Conservation (phyloP, 805 yeast species). For the Ogataea trehalophila region DNA sequence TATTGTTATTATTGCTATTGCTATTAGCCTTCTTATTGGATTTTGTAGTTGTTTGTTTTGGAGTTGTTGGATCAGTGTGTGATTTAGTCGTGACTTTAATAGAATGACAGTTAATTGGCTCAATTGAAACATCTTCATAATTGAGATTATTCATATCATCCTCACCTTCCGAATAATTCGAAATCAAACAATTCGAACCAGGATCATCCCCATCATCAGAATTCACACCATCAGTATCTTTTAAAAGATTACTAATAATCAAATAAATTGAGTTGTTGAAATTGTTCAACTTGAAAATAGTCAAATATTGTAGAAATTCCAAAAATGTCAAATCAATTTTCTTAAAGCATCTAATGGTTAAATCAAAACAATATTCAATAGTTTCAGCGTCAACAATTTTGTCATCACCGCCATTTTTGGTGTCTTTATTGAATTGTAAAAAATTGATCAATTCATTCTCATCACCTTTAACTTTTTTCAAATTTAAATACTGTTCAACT, state of each 20-base stretch:
- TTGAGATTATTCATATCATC: conserved; percentile 7
- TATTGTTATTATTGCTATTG: too few species aligned
- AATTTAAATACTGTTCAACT: conserved; percentile 11
- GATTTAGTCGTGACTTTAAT: conserved; percentile 19
- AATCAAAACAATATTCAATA: conserved; percentile 9
- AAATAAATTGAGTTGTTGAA: conserved; percentile 24
- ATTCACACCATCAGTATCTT: conserved; percentile 1
- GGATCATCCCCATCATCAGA: not conserved
- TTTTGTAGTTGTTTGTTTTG: not conserved
- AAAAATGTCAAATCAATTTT: conserved; percentile 12
- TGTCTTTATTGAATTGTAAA: conserved; percentile 1
- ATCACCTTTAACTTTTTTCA: conserved; percentile 10
- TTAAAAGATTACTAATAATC: conserved; percentile 14
- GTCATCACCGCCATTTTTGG: not conserved
- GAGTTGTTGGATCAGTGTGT: conserved; percentile 14
- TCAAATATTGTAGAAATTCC: conserved; percentile 18
- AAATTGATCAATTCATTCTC: conserved; percentile 11
- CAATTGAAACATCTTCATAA: conserved; percentile 25
- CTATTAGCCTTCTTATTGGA: not conserved
- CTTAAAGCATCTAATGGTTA: conserved; percentile 21
- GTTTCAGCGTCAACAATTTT: not conserved
- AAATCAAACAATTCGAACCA: conserved; percentile 11
- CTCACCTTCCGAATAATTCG: conserved; percentile 7
- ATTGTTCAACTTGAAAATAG: conserved; percentile 23
- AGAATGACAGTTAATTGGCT: conserved; percentile 14